Conservation (phyloP, 164 flowering plant species). For the Buxus sempervirens region DNA sequence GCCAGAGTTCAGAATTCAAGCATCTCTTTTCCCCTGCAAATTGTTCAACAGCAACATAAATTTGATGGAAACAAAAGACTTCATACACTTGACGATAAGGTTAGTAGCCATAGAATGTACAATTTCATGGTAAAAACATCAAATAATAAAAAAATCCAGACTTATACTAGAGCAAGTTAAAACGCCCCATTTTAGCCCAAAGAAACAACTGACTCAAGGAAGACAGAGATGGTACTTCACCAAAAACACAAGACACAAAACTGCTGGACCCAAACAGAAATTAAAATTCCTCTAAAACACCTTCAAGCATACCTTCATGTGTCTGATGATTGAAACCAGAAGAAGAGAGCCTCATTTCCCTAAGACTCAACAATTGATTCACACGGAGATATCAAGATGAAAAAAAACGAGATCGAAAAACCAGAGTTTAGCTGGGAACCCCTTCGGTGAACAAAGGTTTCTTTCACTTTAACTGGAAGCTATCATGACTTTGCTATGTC, state of each 20-base stretch:
- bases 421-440: neutral
- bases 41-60: constrained; percentile 3
- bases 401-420: neutral
- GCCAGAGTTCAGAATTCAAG: constrained; percentile 93
- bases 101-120: neutral
- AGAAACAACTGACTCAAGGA: too few species aligned
- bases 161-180: too few species aligned
- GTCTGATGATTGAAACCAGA: constrained; percentile 26
- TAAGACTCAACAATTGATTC: neutral
- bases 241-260: neutral
- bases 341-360: constrained; percentile 26
- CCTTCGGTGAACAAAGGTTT: neutral
- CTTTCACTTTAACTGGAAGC: constrained; percentile 1
- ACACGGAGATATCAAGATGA: neutral
- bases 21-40: constrained; percentile 70
- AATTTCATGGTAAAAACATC: too few species aligned
- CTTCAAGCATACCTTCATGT: constrained; percentile 21
- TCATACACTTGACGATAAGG: neutral
- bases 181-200: too few species aligned
- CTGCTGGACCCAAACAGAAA: neutral
- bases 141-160: too few species aligned
- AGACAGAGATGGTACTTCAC: neutral
- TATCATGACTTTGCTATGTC: constrained; percentile 3
- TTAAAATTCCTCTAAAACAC: neutral
- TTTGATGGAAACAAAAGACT: neutral